phyloP scores from a whole-genome alignment of 1,284 basidiomycete species.

The Sanguinoderma infundibulare region DNA sequence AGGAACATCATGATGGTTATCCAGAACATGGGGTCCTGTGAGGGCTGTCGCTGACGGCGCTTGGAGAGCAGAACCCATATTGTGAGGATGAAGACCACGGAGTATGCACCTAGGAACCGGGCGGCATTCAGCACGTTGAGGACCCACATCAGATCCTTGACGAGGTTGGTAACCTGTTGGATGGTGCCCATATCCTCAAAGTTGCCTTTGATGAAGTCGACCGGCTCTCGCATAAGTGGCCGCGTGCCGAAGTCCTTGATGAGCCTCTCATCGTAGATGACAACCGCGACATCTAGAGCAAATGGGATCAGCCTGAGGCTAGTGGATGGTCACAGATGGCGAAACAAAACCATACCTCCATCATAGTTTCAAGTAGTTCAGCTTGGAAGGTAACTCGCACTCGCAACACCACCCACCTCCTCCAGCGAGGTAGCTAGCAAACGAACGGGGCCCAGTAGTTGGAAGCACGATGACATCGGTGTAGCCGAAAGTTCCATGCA shows the following conservation, averaged over 20 bases:
- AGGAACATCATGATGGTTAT: conserved; percentile 12
- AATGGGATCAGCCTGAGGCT: not conserved
- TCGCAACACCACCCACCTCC: conserved; percentile 30
- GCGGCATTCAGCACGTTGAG: no score
- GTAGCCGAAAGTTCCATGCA: conserved; percentile 27
- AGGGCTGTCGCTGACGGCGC: not conserved
- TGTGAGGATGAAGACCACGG: conserved; percentile 16
- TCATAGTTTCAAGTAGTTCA: conserved; percentile 59
- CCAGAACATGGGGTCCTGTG: conserved; percentile 13
- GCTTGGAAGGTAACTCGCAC: not conserved
- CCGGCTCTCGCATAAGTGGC: conserved; percentile 44
- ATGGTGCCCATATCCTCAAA: conserved; percentile 53
- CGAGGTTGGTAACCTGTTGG: conserved; percentile 49
- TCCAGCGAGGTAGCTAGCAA: conserved; percentile 36
- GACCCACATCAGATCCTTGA: conserved; percentile 19
- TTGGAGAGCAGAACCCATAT: conserved; percentile 13
- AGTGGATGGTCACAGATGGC: not conserved
- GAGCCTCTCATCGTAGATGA: conserved; percentile 51
- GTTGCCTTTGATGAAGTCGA: conserved; percentile 43
- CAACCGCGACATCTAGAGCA: conserved; percentile 57
- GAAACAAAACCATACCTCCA: conserved; percentile 52
- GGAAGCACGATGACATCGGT: conserved; percentile 36
- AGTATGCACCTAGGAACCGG: conserved; percentile 5
- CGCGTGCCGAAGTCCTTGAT: conserved; percentile 53
- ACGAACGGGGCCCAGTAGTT: conserved; percentile 27